Percentiles rank a stretch among this genome's conserved stretches.
These are phyloP conservation scores for Bruguiera hainesii DNA, from an alignment of 441 rosid genomes.

Conservation along the genomic window DNA sequence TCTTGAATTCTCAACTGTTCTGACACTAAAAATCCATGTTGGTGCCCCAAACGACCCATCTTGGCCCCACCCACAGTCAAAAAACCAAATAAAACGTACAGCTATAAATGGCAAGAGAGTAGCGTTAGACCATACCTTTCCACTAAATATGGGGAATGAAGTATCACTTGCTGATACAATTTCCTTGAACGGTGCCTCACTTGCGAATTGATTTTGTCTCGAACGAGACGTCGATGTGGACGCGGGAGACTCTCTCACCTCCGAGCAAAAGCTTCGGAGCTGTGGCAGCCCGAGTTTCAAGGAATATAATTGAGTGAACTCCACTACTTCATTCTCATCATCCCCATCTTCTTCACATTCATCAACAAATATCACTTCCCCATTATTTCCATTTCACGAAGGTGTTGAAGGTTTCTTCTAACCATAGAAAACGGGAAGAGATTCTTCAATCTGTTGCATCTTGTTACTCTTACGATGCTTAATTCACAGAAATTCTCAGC, in stretches of 20 bases:
- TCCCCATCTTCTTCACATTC: background rate
- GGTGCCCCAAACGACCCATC: too few relatives aligned
- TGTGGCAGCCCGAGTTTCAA: background rate
- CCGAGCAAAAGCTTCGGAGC: background rate
- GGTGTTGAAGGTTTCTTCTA: conserved; percentile 3
- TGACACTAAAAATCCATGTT: too few relatives aligned
- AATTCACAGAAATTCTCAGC: conserved; percentile 2
- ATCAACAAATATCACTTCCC: background rate
- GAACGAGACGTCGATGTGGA: too few relatives aligned
- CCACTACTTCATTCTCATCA: background rate
- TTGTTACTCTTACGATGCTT: background rate
- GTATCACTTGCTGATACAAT: too few relatives aligned
- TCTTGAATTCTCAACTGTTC: too few relatives aligned
- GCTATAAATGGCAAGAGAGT: background rate
- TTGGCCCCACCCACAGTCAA: too few relatives aligned
- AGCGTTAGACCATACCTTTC: background rate
- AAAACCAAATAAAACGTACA: too few relatives aligned
- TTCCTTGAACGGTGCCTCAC: too few relatives aligned
- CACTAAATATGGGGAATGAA: background rate
- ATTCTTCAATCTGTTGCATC: conserved; percentile 13
- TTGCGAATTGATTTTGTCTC: too few relatives aligned
- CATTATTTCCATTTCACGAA: conserved; percentile 10
- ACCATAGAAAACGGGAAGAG: conserved; percentile 13
- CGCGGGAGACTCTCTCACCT: too few relatives aligned
- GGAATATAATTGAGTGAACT: conserved; percentile 8